Evolutionary conservation across 1,284 basidiomycete genomes (phyloP).

Genomic region (Trichosporon faecale): DNA sequence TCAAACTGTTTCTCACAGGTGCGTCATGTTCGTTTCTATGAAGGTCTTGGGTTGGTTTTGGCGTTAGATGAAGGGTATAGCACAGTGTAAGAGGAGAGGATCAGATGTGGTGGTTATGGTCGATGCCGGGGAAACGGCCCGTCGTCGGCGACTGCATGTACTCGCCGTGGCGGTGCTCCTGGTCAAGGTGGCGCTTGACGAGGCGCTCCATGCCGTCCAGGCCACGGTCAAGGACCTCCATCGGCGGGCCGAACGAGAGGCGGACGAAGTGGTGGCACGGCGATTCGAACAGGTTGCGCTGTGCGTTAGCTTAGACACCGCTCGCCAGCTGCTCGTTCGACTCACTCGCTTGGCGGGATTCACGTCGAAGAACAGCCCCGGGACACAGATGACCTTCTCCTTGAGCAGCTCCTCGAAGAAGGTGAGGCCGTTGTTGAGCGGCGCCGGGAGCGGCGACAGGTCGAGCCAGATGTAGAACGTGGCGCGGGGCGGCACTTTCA

Average conservation of each 20-base stretch:
- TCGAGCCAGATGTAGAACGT: slow-evolving; percentile 93
- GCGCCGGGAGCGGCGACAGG: slow-evolving; percentile 69
- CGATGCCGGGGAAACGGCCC: neutral
- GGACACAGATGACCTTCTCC: slow-evolving; percentile 53
- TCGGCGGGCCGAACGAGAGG: slow-evolving; percentile 79
- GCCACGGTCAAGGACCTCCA: slow-evolving; percentile 78
- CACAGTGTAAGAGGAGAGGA: neutral
- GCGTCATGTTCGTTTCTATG: neutral
- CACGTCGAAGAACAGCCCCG: slow-evolving; percentile 77
- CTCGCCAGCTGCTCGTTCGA: slow-evolving; percentile 21
- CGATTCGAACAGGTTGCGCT: slow-evolving; percentile 73
- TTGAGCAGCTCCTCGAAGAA: slow-evolving; percentile 95
- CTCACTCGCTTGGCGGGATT: slow-evolving; percentile 65
- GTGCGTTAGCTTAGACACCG: slow-evolving; percentile 45
- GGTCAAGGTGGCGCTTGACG: slow-evolving; percentile 57
- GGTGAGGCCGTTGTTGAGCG: slow-evolving; percentile 81
- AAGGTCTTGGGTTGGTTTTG: neutral
- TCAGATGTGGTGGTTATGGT: slow-evolving; percentile 2
- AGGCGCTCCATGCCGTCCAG: slow-evolving; percentile 81
- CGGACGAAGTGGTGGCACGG: slow-evolving; percentile 87
- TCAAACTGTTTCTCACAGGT: neutral
- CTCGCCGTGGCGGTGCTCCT: slow-evolving; percentile 27
- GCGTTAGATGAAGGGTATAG: neutral
- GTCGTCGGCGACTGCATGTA: slow-evolving; percentile 26
- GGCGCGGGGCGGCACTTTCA: slow-evolving; percentile 67